Evolutionary conservation across 345 rosid genomes (phyloP), one percentile per base, ranked within the genome.

Genomic region (Hibiscus tridactylites): DNA sequence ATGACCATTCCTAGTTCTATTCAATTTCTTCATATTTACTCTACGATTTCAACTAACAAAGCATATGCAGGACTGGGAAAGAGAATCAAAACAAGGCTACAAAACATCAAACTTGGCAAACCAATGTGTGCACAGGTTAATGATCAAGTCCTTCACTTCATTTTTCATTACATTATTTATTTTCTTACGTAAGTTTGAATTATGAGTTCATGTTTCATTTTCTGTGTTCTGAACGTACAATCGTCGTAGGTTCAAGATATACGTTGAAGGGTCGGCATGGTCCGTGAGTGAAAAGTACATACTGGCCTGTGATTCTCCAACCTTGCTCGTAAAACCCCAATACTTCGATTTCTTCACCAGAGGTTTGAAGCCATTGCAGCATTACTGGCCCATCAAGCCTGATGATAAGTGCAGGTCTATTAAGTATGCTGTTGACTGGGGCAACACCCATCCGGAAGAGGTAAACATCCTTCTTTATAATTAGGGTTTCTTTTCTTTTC

Each of bases 201-300:
- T 15, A 50, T 5, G 3, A 13, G 3, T 50, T 15, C 17, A 15
- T 50, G 54, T 50, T 46, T 50, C 52, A 4, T 17, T 54, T 54
- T 54, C 9, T 19, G 17, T 54, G 21, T 17, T 17, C 59, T 54
- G 24, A 56, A 52, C 61, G 57, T 33, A 1, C n/a, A 16, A 47
- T 74, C 58, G n/a, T 46, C 71, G 31, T 74, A 91, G 97, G 77
- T 91, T 85, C 44, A 91, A 91, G 82, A 91, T 91, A 63, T 90
- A 90, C 53, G 85, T 91, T 8, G 97, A 91, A 82, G 96, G 97
- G 12, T 83, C 89, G 2, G 96, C 91, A 0, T 91, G 96, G 97
- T 91, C 97, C 0, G 93, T 91, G 4, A 90, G 96, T 35, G 89
- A 91, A 72, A 91, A 91, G 76, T 91, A 91, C 80, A 91, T 91